Evolutionary conservation across 2,329 filamentous ascomycete species (phyloP).

Genomic region (Tolypocladium pustulatum): DNA sequence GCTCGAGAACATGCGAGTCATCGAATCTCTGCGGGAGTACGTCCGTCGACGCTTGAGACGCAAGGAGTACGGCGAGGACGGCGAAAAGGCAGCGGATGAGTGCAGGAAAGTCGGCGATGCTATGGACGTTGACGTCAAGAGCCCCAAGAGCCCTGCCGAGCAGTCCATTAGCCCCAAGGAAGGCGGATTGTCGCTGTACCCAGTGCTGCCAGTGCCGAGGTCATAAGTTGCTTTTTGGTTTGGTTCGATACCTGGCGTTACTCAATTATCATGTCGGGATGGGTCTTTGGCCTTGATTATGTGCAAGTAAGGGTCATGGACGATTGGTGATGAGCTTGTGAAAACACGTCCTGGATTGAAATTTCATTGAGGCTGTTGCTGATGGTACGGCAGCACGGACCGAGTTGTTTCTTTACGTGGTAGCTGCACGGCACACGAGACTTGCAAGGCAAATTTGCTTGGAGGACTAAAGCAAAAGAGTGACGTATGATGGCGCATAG

Average conservation of each 20-base stretch:
- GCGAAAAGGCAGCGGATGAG: slow-evolving; percentile 4
- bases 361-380: not conserved
- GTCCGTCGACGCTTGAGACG: slow-evolving; percentile 46
- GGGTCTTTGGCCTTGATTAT: not conserved
- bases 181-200: slow-evolving; percentile 27
- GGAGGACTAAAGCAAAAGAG: not conserved
- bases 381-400: not conserved
- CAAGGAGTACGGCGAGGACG: slow-evolving; percentile 38
- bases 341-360: not conserved
- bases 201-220: slow-evolving; percentile 25
- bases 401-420: not conserved
- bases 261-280: not conserved
- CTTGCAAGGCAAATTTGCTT: not conserved
- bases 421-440: not conserved
- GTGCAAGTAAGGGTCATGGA: not conserved
- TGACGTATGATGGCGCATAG: not conserved
- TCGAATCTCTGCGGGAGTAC: slow-evolving; percentile 50
- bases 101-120: slow-evolving; percentile 15
- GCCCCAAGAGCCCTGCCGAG: slow-evolving; percentile 13
- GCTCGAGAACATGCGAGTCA: slow-evolving; percentile 55
- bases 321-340: not conserved
- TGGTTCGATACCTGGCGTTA: not conserved
- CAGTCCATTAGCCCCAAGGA: slow-evolving; percentile 14
- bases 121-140: slow-evolving; percentile 27
- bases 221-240: not conserved